Base-by-base conservation (phyloP, 2,329 filamentous ascomycete species). In the Aspergillus amoenus region DNA sequence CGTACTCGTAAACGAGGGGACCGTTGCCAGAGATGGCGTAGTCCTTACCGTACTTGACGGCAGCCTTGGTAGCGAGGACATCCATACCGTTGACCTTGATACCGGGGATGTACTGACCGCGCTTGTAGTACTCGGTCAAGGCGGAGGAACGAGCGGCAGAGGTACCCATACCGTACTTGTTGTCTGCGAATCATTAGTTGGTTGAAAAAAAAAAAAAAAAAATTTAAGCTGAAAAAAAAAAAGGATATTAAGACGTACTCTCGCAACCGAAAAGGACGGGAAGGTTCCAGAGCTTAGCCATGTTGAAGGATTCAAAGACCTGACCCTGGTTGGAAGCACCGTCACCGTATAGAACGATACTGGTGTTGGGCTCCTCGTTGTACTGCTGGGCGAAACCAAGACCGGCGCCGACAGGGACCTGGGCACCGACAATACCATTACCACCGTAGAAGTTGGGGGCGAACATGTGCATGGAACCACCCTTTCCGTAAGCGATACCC, bases 401-500 rank as follows among this genome's bases (percentile, higher is more conserved):
- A 74, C 94, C 94, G 63, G 94, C 93, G 73, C 94, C 94, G 64
- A 99, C 93, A 60, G 94, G 94, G 45, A 99, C 94, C 82, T 99
- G 94, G 63, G 94, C 94, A 78, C 94, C 94, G 73, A 99, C 94
- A 66, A 99, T 99, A 81, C 94, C 94, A 82, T 99, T 99, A 70
- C 94, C 94, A 72, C 94, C 94, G 78, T 95, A 99, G 84, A 99
- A 99, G 65, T 91, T 90, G 79, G 92, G 93, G 69, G 92, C 82
- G 82, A 99, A 99, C 94, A 99, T 99, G 85, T 99, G 94, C 94
- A 99, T 99, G 64, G 93, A 97, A 66, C 94, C 94, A 78, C 94
- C 94, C 87, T 99, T 99, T 77, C 94, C 94, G 82, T 96, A 96
- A 62, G 94, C 90, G 72, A 99, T 97, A 81, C 94, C 94, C 78